These are phyloP conservation scores for Aspergillus sparsus DNA, from an alignment of 495 filamentous ascomycete species.

Conservation along the genomic window DNA sequence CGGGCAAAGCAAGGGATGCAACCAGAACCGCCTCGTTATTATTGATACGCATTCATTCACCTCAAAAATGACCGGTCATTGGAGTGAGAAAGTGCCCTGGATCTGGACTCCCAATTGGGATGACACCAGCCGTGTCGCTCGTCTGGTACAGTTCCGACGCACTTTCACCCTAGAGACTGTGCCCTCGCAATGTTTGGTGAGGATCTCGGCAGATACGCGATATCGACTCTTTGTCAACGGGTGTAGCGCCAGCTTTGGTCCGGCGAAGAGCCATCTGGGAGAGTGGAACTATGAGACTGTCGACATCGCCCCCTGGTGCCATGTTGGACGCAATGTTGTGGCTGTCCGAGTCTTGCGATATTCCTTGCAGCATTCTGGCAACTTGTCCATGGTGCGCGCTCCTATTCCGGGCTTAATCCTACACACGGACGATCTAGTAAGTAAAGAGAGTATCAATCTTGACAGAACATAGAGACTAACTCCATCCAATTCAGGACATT, in stretches of 20 bases:
- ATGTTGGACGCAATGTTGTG: conserved; percentile 24
- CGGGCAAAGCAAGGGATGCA: no score
- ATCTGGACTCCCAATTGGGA: conserved; percentile 28
- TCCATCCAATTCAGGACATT: background rate
- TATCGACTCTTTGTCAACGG: conserved; percentile 34
- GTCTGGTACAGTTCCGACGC: conserved; percentile 30
- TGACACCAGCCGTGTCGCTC: conserved; percentile 24
- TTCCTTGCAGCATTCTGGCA: conserved; percentile 21
- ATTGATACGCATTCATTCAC: background rate
- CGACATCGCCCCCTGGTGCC: conserved; percentile 27
- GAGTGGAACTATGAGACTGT: conserved; percentile 32
- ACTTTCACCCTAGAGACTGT: conserved; percentile 16
- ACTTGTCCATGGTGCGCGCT: conserved; percentile 25
- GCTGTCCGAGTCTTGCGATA: conserved; percentile 30
- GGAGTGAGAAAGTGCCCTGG: conserved; percentile 27
- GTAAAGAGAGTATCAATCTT: background rate
- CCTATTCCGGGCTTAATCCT: conserved; percentile 29
- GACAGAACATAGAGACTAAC: background rate
- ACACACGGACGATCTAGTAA: conserved; percentile 14
- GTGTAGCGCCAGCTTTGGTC: conserved; percentile 27
- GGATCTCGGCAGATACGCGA: conserved; percentile 34
- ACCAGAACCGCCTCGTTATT: no score
- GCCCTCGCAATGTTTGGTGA: conserved; percentile 10
- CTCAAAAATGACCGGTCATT: conserved; percentile 11
- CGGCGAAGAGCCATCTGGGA: conserved; percentile 29